Conservation (phyloP, 345 rosid genomes). For the Hibiscus mutabilis region DNA sequence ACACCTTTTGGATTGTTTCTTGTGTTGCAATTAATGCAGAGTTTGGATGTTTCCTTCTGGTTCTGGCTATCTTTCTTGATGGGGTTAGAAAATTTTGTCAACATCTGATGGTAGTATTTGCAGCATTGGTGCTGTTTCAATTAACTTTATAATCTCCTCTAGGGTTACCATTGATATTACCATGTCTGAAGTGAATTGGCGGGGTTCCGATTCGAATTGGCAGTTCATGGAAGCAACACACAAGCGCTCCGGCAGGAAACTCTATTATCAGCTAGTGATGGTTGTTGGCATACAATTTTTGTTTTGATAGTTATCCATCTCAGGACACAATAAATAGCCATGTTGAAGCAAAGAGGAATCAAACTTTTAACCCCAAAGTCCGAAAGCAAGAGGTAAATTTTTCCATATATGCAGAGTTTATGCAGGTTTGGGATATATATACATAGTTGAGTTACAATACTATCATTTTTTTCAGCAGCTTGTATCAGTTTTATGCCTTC, state of each 20-base stretch:
- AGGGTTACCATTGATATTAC: neutral
- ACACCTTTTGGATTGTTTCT: slow-evolving; percentile 22
- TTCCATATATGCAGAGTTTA: neutral
- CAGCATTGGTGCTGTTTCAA: slow-evolving; percentile 40
- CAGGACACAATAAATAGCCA: slow-evolving; percentile 14
- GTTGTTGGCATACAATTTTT: neutral
- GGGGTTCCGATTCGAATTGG: slow-evolving; percentile 20
- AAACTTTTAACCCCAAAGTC: slow-evolving; percentile 8
- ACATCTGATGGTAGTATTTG: neutral
- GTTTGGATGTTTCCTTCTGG: slow-evolving; percentile 37
- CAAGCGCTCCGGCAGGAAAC: slow-evolving; percentile 46
- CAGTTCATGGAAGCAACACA: slow-evolving; percentile 38
- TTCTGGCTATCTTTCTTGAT: slow-evolving; percentile 15
- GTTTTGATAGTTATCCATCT: slow-evolving; percentile 34
- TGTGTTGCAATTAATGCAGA: too few relatives aligned
- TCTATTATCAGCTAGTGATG: neutral
- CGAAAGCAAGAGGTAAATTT: slow-evolving; percentile 55
- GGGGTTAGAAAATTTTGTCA: slow-evolving; percentile 25
- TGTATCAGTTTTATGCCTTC: slow-evolving; percentile 39
- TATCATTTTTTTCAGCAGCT: slow-evolving; percentile 29
- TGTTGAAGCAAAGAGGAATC: slow-evolving; percentile 22
- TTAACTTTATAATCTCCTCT: slow-evolving; percentile 10
- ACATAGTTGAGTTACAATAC: neutral
- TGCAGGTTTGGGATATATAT: neutral
- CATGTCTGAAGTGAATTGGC: slow-evolving; percentile 29